Evolutionary conservation across 768 basidiomycete genomes (phyloP).

Genomic region (Mycena pura): DNA sequence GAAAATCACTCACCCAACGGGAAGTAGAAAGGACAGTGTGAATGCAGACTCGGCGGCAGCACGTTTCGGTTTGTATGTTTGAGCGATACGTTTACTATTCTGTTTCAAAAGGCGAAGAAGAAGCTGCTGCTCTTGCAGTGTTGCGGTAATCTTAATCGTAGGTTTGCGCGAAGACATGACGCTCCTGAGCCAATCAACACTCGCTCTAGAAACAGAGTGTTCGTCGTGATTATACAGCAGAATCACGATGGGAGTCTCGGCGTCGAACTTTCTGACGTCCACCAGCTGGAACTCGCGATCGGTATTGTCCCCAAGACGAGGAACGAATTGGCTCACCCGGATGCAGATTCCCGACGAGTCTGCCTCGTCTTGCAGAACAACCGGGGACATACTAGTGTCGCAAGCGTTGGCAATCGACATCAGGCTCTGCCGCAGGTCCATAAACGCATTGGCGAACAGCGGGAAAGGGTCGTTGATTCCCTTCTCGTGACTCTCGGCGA

Average conservation of each 20-base stretch:
- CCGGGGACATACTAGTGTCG: background rate
- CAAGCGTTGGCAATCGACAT: conserved; percentile 15
- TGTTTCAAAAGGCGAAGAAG: conserved; percentile 5
- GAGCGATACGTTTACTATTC: conserved; percentile 12
- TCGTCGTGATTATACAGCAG: background rate
- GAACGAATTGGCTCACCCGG: conserved; percentile 1
- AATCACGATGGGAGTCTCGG: conserved; percentile 11
- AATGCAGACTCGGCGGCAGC: background rate
- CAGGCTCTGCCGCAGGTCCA: conserved; percentile 16
- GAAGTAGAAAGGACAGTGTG: conserved; percentile 10
- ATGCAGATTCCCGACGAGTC: conserved; percentile 14
- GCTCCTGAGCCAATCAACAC: background rate
- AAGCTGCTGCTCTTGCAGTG: conserved; percentile 9
- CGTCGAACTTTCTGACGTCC: conserved; percentile 14
- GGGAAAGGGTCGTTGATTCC: conserved; percentile 8
- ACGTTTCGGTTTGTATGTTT: conserved; percentile 9
- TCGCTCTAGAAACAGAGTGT: background rate
- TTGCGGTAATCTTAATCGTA: background rate
- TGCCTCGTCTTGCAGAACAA: conserved; percentile 3
- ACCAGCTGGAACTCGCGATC: background rate
- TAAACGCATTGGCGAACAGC: conserved; percentile 8
- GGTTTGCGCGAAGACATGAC: background rate
- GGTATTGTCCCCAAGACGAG: background rate
- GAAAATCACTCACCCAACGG: conserved; percentile 9
- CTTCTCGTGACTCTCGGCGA: background rate